A percentile compares a stretch with the other conserved stretches of the same genome.
Evolutionary conservation across 306 rosid genomes (phyloP).

Genomic region (Adenanthera pavonina): DNA sequence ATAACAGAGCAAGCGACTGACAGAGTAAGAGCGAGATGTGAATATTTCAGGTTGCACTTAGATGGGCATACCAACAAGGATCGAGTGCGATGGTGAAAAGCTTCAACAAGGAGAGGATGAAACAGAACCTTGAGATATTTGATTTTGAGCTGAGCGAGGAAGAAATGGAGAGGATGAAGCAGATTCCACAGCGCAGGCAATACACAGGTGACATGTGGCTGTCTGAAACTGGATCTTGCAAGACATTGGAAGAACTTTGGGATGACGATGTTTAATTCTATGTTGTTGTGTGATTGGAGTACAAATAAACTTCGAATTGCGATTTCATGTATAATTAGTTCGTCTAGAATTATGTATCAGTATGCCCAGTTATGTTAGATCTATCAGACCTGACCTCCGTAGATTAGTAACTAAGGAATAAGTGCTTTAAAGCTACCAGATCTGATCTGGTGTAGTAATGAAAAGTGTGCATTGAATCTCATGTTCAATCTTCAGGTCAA

Average conservation of each 20-base stretch:
- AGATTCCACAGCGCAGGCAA: constrained; percentile 58
- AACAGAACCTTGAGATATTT: constrained; percentile 55
- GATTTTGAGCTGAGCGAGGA: constrained; percentile 57
- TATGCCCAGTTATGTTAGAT: not conserved
- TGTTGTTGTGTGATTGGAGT: not conserved
- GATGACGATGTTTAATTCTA: constrained; percentile 40
- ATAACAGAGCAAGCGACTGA: not conserved
- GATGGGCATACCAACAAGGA: constrained; percentile 62
- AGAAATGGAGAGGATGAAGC: constrained; percentile 52
- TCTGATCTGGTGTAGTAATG: too few relatives aligned
- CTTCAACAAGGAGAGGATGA: constrained; percentile 64
- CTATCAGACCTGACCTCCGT: not conserved
- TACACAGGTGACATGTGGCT: constrained; percentile 43
- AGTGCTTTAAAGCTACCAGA: not conserved
- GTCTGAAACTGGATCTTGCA: constrained; percentile 52
- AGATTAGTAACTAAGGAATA: too few relatives aligned
- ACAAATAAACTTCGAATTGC: constrained; percentile 32
- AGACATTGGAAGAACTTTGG: constrained; percentile 56
- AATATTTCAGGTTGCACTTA: constrained; percentile 53
- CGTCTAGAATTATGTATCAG: constrained; percentile 19
- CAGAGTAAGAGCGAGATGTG: not conserved
- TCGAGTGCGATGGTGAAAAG: constrained; percentile 53
- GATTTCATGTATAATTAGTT: not conserved
- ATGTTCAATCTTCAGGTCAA: too few relatives aligned
- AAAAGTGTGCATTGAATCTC: too few relatives aligned